phyloP scores from a whole-genome alignment of 1,284 basidiomycete species.

The Erythrobasidium hasegawianum region DNA sequence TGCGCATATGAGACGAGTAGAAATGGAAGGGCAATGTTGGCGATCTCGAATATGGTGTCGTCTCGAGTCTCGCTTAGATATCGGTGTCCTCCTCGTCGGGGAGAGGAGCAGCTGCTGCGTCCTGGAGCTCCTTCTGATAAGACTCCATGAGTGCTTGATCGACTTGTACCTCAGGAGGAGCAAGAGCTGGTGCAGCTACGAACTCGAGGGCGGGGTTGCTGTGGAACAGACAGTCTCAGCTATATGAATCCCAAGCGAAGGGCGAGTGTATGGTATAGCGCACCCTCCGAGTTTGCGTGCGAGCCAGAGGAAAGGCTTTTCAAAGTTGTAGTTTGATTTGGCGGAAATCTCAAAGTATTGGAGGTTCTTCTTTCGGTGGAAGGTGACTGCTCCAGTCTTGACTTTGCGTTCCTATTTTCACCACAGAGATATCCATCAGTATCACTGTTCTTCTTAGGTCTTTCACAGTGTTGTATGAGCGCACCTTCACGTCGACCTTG shows the following conservation, averaged over 20 bases:
- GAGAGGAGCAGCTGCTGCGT: conserved; percentile 54
- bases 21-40: too few relatives aligned
- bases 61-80: conserved; percentile 34
- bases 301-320: conserved; percentile 99
- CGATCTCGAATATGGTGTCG: too few relatives aligned
- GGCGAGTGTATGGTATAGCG: conserved; percentile 50
- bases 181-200: conserved; percentile 91
- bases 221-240: conserved; percentile 1
- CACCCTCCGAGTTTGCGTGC: conserved; percentile 96
- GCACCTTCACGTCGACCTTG: conserved; percentile 99
- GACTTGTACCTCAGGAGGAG: conserved; percentile 86
- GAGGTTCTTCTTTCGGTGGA: conserved; percentile 99
- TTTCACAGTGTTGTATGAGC: conserved; percentile 43
- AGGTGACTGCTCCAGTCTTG: conserved; percentile 94
- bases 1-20: too few relatives aligned
- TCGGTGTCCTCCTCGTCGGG: conserved; percentile 55
- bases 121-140: conserved; percentile 74
- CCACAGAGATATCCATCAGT: too few relatives aligned
- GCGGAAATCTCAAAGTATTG: conserved; percentile 99
- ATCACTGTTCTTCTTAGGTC: too few relatives aligned
- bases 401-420: conserved; percentile 96
- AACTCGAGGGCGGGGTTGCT: conserved; percentile 89
- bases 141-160: conserved; percentile 75
- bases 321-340: conserved; percentile 99
- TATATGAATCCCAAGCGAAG: neutral